These are phyloP conservation scores for Amesomyces nigricolor DNA, from an alignment of 2,329 filamentous ascomycete species.

Conservation along the genomic window DNA sequence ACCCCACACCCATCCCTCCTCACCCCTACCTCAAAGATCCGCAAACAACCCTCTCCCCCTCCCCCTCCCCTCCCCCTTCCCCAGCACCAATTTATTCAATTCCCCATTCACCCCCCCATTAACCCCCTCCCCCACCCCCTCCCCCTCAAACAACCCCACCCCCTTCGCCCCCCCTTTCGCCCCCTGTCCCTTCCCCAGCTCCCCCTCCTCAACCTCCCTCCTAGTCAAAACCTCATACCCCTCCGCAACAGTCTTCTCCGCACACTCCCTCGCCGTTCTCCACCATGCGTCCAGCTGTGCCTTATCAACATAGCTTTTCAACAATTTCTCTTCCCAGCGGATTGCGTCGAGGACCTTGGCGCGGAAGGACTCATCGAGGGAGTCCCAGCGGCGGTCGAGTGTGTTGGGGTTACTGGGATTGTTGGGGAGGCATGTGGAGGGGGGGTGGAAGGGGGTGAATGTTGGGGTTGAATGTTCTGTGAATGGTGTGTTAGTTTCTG, in stretches of 20 bases:
- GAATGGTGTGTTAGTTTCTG: conserved; percentile 8
- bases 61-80: no score
- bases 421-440: conserved; percentile 52
- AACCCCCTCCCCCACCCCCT: no score
- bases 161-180: not conserved
- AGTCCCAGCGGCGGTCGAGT: conserved; percentile 54
- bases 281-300: conserved; percentile 65
- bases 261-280: conserved; percentile 25
- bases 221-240: conserved; percentile 20
- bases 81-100: no score
- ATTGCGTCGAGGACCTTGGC: conserved; percentile 67
- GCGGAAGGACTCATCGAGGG: conserved; percentile 57
- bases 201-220: not conserved
- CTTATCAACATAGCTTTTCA: conserved; percentile 61
- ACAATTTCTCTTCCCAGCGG: conserved; percentile 61
- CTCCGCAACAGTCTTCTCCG: conserved; percentile 27
- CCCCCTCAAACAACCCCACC: no score
- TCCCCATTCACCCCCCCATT: no score
- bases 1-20: no score
- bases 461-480: conserved; percentile 34
- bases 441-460: conserved; percentile 43
- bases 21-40: no score
- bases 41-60: no score
- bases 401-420: conserved; percentile 45
- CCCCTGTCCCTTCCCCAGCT: not conserved